phyloP scores from a whole-genome alignment of 2,329 filamentous ascomycete species.

The Talaromyces piceae region DNA sequence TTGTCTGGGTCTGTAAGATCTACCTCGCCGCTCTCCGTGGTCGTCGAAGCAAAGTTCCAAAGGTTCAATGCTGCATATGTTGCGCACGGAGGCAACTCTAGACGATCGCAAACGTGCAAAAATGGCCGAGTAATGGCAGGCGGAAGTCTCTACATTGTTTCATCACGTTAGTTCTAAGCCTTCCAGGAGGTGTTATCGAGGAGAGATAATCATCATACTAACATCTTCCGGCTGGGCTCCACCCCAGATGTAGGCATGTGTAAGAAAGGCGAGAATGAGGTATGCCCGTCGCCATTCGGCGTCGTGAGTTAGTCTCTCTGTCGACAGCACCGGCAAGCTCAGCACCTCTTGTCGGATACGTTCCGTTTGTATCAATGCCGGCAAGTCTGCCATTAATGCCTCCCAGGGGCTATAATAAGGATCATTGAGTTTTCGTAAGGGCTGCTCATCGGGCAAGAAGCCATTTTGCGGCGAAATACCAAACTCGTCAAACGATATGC shows the following conservation, averaged over 20 bases:
- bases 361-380: slow-evolving; percentile 53
- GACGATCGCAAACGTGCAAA: slow-evolving; percentile 27
- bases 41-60: slow-evolving; percentile 30
- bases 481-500: slow-evolving; percentile 56
- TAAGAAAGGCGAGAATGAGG: slow-evolving; percentile 64
- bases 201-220: slow-evolving; percentile 3
- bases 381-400: slow-evolving; percentile 47
- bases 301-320: slow-evolving; percentile 61
- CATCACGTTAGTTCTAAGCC: not conserved
- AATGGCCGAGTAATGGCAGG: slow-evolving; percentile 30
- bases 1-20: slow-evolving; percentile 33
- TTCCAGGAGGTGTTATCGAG: not conserved
- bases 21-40: not conserved
- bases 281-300: slow-evolving; percentile 85
- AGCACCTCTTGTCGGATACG: slow-evolving; percentile 69
- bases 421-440: slow-evolving; percentile 66
- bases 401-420: slow-evolving; percentile 81
- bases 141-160: slow-evolving; percentile 25
- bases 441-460: slow-evolving; percentile 64
- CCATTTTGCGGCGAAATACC: slow-evolving; percentile 55
- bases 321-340: slow-evolving; percentile 68
- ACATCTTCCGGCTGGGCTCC: slow-evolving; percentile 64
- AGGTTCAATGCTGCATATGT: slow-evolving; percentile 36
- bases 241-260: slow-evolving; percentile 81
- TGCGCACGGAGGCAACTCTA: slow-evolving; percentile 35